These are phyloP conservation scores for Pilasporangium apinafurcum DNA, from an alignment of 352 stramenopile species.

Conservation along the genomic window DNA sequence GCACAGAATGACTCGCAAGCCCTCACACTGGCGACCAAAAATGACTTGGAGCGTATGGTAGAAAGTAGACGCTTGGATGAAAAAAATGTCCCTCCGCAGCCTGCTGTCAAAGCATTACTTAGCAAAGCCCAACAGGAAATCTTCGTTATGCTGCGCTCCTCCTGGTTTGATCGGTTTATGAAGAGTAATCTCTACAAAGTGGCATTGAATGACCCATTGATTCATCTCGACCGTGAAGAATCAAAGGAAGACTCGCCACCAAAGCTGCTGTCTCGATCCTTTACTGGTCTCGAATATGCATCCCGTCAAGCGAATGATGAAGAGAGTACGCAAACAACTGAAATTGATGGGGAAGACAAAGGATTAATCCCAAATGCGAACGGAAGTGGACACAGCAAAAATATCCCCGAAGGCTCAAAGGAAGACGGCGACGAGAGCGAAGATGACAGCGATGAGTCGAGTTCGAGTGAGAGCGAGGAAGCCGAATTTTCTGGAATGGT, in stretches of 20 bases:
- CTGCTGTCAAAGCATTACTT: constrained; percentile 42
- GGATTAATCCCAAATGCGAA: constrained; percentile 2
- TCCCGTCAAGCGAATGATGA: not conserved
- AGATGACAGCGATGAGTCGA: constrained; percentile 18
- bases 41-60: constrained; percentile 48
- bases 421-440: constrained; percentile 28
- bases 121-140: constrained; percentile 74
- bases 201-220: constrained; percentile 63
- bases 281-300: constrained; percentile 32
- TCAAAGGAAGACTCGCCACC: constrained; percentile 59
- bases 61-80: constrained; percentile 29
- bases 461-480: constrained; percentile 35
- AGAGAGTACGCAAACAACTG: not conserved
- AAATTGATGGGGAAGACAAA: constrained; percentile 4
- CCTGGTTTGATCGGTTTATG: constrained; percentile 80
- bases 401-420: constrained; percentile 4
- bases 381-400: constrained; percentile 6
- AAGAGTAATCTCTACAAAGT: constrained; percentile 82
- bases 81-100: constrained; percentile 32
- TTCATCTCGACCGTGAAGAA: constrained; percentile 52
- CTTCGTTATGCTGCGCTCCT: constrained; percentile 70
- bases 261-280: constrained; percentile 57
- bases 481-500: constrained; percentile 48
- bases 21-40: constrained; percentile 71
- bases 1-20: constrained; percentile 71